These are phyloP conservation scores for Aspergillus thermomutatus DNA, from an alignment of 2,329 filamentous ascomycete species.

Conservation along the genomic window DNA sequence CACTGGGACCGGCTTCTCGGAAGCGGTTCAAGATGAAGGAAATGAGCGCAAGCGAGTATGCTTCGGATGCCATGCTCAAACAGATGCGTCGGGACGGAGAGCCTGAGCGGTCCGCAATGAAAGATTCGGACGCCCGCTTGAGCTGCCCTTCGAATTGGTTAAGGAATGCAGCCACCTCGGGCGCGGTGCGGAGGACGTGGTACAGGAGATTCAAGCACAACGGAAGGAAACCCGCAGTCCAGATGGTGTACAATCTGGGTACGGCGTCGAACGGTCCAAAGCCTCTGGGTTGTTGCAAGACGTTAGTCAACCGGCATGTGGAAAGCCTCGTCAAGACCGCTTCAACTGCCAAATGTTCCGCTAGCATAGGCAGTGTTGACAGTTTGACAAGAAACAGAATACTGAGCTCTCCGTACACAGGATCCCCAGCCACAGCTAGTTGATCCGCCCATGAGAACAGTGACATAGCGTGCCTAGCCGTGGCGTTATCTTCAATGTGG, in stretches of 20 bases:
- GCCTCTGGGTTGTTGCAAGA: slow-evolving; percentile 64
- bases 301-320: slow-evolving; percentile 73
- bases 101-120: slow-evolving; percentile 52
- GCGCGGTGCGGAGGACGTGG: slow-evolving; percentile 74
- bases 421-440: slow-evolving; percentile 72
- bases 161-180: slow-evolving; percentile 81
- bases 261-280: slow-evolving; percentile 77
- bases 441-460: slow-evolving; percentile 93
- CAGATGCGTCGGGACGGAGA: slow-evolving; percentile 62
- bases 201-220: slow-evolving; percentile 84
- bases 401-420: slow-evolving; percentile 89
- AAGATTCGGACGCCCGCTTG: slow-evolving; percentile 64
- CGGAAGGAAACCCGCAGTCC: slow-evolving; percentile 83
- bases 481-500: slow-evolving; percentile 63
- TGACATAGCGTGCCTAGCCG: slow-evolving; percentile 75
- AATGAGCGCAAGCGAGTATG: slow-evolving; percentile 74
- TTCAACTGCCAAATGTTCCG: slow-evolving; percentile 86
- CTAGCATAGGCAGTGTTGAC: slow-evolving; percentile 73
- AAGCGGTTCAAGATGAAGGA: slow-evolving; percentile 68
- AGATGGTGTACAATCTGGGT: slow-evolving; percentile 79
- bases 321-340: slow-evolving; percentile 76
- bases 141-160: slow-evolving; percentile 85
- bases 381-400: slow-evolving; percentile 85
- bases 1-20: slow-evolving; percentile 60
- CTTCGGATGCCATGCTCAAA: slow-evolving; percentile 69